Percentiles rank a stretch among this genome's conserved stretches.
Conservation (phyloP, 805 yeast genomes). For the Saturnispora sekii region DNA sequence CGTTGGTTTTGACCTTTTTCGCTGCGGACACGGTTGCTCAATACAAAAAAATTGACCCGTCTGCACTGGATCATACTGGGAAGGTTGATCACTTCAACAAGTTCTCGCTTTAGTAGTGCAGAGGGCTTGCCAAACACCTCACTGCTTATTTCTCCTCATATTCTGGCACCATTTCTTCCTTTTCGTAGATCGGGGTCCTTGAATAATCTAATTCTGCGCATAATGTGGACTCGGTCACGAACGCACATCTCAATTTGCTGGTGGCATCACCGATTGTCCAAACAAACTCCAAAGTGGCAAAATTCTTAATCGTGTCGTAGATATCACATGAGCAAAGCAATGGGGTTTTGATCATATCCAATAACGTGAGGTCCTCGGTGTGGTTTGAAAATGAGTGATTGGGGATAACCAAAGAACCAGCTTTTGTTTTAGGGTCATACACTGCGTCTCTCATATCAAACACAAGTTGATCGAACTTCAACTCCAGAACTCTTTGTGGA, state of each 20-base stretch:
- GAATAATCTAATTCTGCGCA: neutral
- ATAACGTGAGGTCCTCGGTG: neutral
- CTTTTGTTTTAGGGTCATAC: neutral
- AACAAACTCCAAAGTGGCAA: neutral
- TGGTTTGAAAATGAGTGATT: neutral
- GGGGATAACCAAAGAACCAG: neutral
- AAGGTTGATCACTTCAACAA: too few species aligned
- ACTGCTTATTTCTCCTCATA: too few species aligned
- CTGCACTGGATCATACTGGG: too few species aligned
- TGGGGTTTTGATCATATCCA: neutral
- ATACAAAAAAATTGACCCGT: too few species aligned
- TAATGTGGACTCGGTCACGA: neutral
- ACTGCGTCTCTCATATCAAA: neutral
- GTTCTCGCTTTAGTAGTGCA: too few species aligned
- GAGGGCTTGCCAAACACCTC: too few species aligned
- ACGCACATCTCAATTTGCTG: neutral
- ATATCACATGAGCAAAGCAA: constrained; percentile 1
- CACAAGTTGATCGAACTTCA: neutral
- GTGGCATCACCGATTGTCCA: neutral
- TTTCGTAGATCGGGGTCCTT: too few species aligned
- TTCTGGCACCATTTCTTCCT: too few species aligned
- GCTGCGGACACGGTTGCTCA: too few species aligned
- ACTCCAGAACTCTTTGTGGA: neutral
- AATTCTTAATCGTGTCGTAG: neutral
- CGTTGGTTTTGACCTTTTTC: too few species aligned